Evolutionary conservation across 495 filamentous ascomycete genomes (phyloP).

Genomic region (Staphylotrichum tortipilum): DNA sequence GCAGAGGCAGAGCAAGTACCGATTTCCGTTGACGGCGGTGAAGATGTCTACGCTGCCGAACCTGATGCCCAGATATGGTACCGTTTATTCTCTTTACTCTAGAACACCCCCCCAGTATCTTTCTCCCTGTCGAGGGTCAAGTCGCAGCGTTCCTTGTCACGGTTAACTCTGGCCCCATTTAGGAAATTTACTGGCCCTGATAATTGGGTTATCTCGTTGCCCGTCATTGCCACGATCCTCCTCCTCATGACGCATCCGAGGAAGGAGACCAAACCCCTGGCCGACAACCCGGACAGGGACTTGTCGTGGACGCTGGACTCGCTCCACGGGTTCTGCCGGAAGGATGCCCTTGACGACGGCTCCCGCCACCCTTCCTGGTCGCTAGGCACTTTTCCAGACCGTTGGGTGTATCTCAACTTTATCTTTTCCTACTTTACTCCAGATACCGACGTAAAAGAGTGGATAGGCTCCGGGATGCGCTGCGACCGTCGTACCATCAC

Average conservation of each 20-base stretch:
- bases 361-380: background rate
- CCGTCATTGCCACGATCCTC: background rate
- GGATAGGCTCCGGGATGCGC: slow-evolving; percentile 1
- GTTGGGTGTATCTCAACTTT: background rate
- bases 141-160: background rate
- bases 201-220: background rate
- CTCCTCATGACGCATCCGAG: background rate
- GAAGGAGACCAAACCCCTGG: background rate
- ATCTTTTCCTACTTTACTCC: background rate
- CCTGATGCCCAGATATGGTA: background rate
- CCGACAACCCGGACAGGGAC: background rate
- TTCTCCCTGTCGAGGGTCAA: background rate
- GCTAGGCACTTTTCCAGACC: background rate
- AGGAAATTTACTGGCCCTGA: background rate
- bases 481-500: background rate
- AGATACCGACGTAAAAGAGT: background rate
- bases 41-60: background rate
- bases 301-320: background rate
- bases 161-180: background rate
- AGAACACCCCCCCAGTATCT: background rate
- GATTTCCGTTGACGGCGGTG: background rate
- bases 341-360: background rate
- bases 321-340: background rate
- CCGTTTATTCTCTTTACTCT: background rate
- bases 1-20: background rate